Evolutionary conservation across 2,329 filamentous ascomycete genomes (phyloP).

Genomic region (Fusarium algeriense): DNA sequence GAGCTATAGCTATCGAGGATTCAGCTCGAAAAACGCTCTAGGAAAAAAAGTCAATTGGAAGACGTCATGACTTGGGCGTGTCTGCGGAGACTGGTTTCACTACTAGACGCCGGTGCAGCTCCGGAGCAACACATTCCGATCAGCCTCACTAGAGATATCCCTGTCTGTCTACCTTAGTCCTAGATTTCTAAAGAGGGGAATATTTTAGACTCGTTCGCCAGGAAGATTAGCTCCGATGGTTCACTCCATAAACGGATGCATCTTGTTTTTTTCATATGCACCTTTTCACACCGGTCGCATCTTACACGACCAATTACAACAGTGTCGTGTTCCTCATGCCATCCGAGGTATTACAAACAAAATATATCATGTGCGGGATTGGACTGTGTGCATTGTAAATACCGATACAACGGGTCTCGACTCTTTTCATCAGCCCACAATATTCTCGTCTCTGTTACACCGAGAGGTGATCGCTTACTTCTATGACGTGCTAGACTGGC

Average conservation of each 20-base stretch:
- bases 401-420: not conserved
- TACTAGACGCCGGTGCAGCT: not conserved
- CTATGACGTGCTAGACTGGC: constrained; percentile 33
- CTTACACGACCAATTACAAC: not conserved
- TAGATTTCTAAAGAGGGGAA: not conserved
- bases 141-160: not conserved
- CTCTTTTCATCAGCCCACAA: not conserved
- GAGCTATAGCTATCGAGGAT: not conserved
- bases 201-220: not conserved
- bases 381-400: not conserved
- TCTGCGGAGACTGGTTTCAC: constrained; percentile 13
- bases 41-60: constrained; percentile 18
- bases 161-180: not conserved
- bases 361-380: constrained; percentile 3
- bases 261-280: constrained; percentile 11
- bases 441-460: constrained; percentile 8
- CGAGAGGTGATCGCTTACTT: constrained; percentile 1
- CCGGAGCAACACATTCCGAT: constrained; percentile 13
- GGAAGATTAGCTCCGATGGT: constrained; percentile 26
- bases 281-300: constrained; percentile 20
- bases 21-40: not conserved
- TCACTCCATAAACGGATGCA: not conserved
- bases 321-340: not conserved
- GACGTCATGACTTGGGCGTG: constrained; percentile 40
- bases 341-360: not conserved